These are phyloP conservation scores for Aspergillus novoparasiticus DNA, from an alignment of 2,329 filamentous ascomycete species.

Conservation along the genomic window DNA sequence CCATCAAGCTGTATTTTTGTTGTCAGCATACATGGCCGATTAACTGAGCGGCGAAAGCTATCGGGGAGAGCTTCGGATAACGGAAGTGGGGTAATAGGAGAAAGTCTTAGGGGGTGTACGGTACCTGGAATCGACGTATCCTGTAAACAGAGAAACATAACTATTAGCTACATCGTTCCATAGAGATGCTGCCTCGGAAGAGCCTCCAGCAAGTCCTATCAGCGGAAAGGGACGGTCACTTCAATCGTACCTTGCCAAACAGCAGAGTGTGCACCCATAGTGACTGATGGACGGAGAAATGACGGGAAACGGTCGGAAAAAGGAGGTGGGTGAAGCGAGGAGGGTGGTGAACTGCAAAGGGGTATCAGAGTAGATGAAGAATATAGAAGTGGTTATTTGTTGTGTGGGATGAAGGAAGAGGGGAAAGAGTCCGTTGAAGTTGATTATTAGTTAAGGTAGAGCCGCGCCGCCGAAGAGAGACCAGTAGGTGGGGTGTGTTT, in stretches of 20 bases:
- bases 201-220: background rate
- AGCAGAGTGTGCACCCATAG: conserved; percentile 40
- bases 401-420: conserved; percentile 8
- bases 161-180: background rate
- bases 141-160: conserved; percentile 36
- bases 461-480: background rate
- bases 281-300: conserved; percentile 24
- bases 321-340: background rate
- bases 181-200: background rate
- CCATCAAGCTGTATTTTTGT: conserved; percentile 67
- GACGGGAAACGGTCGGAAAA: conserved; percentile 13
- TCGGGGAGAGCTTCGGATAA: conserved; percentile 14
- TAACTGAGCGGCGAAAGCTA: background rate
- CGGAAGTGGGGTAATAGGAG: conserved; percentile 15
- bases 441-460: background rate
- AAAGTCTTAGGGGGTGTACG: conserved; percentile 17
- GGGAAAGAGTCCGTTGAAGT: background rate
- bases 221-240: background rate
- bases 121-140: conserved; percentile 66
- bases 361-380: background rate
- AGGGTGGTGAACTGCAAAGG: background rate
- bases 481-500: background rate
- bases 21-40: conserved; percentile 14
- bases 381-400: conserved; percentile 11
- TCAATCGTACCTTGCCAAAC: conserved; percentile 38